Percentiles rank a stretch among this genome's conserved stretches.
Evolutionary conservation across 306 rosid species (phyloP).

Genomic region (Glycyrrhiza uralensis): DNA sequence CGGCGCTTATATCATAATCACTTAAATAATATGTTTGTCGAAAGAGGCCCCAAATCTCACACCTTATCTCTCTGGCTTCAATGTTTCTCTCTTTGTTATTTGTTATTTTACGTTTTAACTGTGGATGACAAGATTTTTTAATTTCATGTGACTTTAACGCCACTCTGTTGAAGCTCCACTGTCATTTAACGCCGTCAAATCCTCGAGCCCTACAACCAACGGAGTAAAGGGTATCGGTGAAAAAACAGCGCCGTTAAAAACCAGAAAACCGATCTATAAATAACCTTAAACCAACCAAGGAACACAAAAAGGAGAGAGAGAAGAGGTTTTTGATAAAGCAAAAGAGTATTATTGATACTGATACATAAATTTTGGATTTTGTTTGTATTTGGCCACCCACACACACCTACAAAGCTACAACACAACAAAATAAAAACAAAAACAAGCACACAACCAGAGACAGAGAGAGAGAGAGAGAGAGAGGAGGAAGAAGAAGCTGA

Average conservation of each 20-base stretch:
- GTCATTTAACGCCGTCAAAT: constrained; percentile 33
- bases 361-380: constrained; percentile 34
- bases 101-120: neutral
- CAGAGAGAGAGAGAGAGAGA: neutral
- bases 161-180: constrained; percentile 10
- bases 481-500: neutral
- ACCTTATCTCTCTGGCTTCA: constrained; percentile 12
- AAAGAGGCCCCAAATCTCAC: constrained; percentile 10
- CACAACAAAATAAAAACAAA: constrained; percentile 20
- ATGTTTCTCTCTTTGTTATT: neutral
- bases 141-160: constrained; percentile 8
- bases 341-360: constrained; percentile 37
- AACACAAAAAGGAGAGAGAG: neutral
- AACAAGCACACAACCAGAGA: constrained; percentile 26
- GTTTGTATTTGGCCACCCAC: constrained; percentile 32
- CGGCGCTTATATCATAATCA: too few relatives aligned
- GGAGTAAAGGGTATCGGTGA: neutral
- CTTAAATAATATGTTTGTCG: too few relatives aligned
- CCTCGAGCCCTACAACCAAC: neutral
- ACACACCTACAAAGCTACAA: neutral
- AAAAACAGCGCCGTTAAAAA: constrained; percentile 32
- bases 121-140: neutral
- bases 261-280: constrained; percentile 39
- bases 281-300: constrained; percentile 34
- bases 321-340: constrained; percentile 27